phyloP scores from a whole-genome alignment of 192 early-diverging fungal species.

The Fimicolochytrium jonesii region DNA sequence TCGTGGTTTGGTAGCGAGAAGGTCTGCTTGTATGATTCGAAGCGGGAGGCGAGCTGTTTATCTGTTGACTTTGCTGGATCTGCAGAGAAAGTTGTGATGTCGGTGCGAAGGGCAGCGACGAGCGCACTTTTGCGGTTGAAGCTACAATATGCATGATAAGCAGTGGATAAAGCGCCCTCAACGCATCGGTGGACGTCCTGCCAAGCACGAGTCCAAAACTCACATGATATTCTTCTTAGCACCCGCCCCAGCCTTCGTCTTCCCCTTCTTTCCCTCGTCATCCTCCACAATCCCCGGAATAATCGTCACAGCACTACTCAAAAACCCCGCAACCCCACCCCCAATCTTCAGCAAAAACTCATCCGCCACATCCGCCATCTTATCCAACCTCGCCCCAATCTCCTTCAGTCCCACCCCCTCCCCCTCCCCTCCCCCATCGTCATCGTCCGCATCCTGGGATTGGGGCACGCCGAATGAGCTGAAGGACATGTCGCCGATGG shows the following conservation, averaged over 20 bases:
- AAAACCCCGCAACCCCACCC: conserved; percentile 6
- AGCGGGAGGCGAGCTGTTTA: conserved; percentile 14
- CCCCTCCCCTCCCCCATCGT: background rate
- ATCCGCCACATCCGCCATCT: conserved; percentile 16
- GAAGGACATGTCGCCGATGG: background rate
- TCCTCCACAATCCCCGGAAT: background rate
- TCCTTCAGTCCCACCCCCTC: background rate
- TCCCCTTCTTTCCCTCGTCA: background rate
- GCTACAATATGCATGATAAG: too few species aligned
- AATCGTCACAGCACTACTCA: conserved; percentile 23
- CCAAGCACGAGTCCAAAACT: too few species aligned
- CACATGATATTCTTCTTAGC: conserved; percentile 27
- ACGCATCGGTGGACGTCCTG: too few species aligned
- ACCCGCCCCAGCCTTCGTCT: background rate
- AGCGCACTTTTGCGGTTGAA: conserved; percentile 36
- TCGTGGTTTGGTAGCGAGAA: conserved; percentile 31
- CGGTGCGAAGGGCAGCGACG: conserved; percentile 21
- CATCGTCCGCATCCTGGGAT: too few species aligned
- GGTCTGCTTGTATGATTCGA: background rate
- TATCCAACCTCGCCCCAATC: background rate
- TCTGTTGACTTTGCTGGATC: conserved; percentile 26
- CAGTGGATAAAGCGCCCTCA: too few species aligned
- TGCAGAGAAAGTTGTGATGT: conserved; percentile 15
- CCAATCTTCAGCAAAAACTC: conserved; percentile 37
- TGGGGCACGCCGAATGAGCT: too few species aligned